Conservation (phyloP, 73 alveolate species). For the Paramecium sonneborni region DNA sequence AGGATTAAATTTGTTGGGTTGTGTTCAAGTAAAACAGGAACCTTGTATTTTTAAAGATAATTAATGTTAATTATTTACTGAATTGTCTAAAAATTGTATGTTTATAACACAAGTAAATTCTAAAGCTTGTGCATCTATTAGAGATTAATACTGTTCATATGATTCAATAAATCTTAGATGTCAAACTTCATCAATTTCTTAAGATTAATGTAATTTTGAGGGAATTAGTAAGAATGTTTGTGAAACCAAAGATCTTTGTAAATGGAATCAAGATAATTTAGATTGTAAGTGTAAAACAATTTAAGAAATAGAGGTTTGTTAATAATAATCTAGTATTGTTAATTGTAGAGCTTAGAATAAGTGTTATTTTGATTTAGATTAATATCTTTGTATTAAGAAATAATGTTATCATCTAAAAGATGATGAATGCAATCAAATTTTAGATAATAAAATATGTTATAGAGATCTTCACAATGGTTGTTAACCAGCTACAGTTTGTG, state of each 20-base stretch:
- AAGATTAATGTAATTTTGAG: neutral
- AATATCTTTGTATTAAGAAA: neutral
- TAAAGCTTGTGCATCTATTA: neutral
- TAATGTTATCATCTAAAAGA: neutral
- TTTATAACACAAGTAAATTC: neutral
- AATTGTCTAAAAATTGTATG: neutral
- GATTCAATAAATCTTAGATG: neutral
- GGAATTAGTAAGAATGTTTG: neutral
- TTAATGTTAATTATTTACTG: neutral
- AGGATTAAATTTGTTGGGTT: neutral
- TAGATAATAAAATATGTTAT: constrained; percentile 1
- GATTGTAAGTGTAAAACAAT: neutral
- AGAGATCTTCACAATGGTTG: neutral
- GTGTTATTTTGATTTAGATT: neutral
- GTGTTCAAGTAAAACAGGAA: neutral
- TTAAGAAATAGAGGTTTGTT: neutral
- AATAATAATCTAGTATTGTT: neutral
- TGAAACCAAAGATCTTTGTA: neutral
- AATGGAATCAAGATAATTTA: neutral
- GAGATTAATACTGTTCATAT: neutral
- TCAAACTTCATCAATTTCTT: neutral
- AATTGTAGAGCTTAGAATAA: neutral
- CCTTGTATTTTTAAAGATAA: neutral
- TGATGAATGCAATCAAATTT: neutral
- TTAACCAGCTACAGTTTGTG: neutral